Conservation (phyloP, 2,329 filamentous ascomycete genomes). For the Daldinia sp. region DNA sequence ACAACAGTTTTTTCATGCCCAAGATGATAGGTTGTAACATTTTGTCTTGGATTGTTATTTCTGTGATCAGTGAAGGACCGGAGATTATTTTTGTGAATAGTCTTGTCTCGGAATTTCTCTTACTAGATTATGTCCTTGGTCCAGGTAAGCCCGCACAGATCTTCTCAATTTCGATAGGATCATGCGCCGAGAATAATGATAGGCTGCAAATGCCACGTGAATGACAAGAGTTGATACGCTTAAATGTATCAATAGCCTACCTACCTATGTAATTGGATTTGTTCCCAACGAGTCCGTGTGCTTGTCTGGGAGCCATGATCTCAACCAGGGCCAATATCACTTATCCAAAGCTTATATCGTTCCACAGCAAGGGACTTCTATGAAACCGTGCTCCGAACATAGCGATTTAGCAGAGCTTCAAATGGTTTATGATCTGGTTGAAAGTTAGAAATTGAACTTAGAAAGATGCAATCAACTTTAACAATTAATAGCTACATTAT, state of each 20-base stretch:
- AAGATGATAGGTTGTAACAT: neutral
- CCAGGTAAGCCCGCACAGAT: slow-evolving; percentile 27
- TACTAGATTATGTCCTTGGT: slow-evolving; percentile 17
- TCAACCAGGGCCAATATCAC: slow-evolving; percentile 25
- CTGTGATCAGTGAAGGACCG: slow-evolving; percentile 12
- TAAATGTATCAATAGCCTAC: neutral
- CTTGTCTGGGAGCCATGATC: slow-evolving; percentile 2
- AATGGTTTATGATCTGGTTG: neutral
- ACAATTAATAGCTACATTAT: neutral
- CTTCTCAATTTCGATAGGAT: slow-evolving; percentile 27
- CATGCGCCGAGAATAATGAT: slow-evolving; percentile 25
- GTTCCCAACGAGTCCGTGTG: slow-evolving; percentile 4
- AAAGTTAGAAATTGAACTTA: neutral
- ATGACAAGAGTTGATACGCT: slow-evolving; percentile 4
- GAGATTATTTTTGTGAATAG: slow-evolving; percentile 27
- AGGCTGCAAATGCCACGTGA: slow-evolving; percentile 22
- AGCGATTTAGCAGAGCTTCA: slow-evolving; percentile 10
- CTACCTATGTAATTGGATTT: too few species aligned
- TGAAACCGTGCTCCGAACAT: slow-evolving; percentile 24
- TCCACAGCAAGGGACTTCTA: slow-evolving; percentile 10
- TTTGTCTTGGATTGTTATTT: neutral
- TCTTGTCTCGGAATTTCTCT: slow-evolving; percentile 16
- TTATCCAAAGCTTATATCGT: slow-evolving; percentile 14
- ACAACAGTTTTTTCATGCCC: neutral
- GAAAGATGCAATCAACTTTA: neutral